phyloP scores from a whole-genome alignment of 108 stramenopile genomes.

The Cyclotella sp. region DNA sequence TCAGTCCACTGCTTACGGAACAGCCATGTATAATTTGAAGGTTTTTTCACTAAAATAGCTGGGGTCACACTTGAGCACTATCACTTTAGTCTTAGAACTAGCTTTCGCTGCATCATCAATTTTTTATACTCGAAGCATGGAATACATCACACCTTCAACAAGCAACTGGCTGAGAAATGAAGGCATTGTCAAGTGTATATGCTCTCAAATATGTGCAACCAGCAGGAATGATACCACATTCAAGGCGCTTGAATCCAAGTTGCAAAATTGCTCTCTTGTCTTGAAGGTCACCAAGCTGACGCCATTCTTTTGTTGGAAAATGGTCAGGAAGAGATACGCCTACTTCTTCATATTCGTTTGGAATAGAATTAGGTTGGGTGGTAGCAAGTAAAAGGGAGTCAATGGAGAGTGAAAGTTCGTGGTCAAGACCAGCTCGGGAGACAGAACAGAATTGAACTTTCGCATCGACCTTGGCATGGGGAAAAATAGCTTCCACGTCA shows the following conservation, averaged over 20 bases:
- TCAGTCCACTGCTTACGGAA: no score
- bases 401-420: conserved; percentile 9
- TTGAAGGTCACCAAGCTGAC: conserved; percentile 35
- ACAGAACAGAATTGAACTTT: conserved; percentile 23
- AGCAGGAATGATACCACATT: conserved; percentile 31
- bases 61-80: no score
- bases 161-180: conserved; percentile 24
- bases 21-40: no score
- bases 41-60: no score
- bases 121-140: no score
- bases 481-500: conserved; percentile 33
- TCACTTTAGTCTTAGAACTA: no score
- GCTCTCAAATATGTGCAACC: conserved; percentile 28
- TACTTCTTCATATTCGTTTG: conserved; percentile 31
- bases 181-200: conserved; percentile 30
- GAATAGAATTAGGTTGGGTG: conserved; percentile 1
- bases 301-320: conserved; percentile 40
- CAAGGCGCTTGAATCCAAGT: conserved; percentile 35
- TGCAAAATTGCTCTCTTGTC: conserved; percentile 25
- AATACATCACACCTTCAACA: not conserved
- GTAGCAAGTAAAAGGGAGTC: conserved; percentile 32
- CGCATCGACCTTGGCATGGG: conserved; percentile 26
- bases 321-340: conserved; percentile 21
- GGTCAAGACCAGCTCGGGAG: not conserved
- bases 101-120: no score